Conservation (phyloP, 2,329 filamentous ascomycete species). For the Hawksworthiomyces lignivorus region DNA sequence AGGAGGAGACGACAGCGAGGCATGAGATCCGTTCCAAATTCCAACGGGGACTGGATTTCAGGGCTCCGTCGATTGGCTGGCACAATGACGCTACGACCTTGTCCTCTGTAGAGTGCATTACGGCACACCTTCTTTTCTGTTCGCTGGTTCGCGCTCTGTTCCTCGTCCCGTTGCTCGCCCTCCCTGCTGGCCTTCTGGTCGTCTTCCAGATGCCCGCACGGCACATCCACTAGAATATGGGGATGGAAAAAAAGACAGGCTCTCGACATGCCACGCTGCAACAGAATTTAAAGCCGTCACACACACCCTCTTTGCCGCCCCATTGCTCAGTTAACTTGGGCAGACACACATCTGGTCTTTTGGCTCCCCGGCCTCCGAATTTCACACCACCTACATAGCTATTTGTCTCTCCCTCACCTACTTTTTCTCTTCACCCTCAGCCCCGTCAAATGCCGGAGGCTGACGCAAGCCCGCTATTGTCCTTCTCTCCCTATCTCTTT, state of each 20-base stretch:
- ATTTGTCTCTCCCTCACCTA: neutral
- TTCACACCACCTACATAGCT: too few relatives aligned
- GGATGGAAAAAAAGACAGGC: slow-evolving; percentile 3
- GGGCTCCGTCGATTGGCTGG: slow-evolving; percentile 4
- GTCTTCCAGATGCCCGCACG: too few relatives aligned
- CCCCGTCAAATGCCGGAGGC: slow-evolving; percentile 4
- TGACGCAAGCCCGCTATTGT: slow-evolving; percentile 3
- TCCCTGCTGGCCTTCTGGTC: neutral
- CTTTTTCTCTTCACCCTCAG: neutral
- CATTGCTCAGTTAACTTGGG: neutral
- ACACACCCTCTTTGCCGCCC: neutral
- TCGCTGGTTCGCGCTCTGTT: neutral
- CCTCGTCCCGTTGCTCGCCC: neutral
- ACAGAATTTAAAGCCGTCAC: too few relatives aligned
- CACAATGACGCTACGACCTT: slow-evolving; percentile 1
- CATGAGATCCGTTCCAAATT: too few relatives aligned
- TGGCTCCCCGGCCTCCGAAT: too few relatives aligned
- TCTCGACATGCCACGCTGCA: slow-evolving; percentile 4
- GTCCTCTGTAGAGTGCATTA: too few relatives aligned
- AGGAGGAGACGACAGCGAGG: too few relatives aligned
- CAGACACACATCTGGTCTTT: neutral
- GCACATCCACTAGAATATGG: too few relatives aligned
- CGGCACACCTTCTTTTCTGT: slow-evolving; percentile 2
- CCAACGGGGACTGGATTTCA: too few relatives aligned
- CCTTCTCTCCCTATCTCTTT: neutral